These are phyloP conservation scores for Morella rubra DNA, from an alignment of 306 rosid genomes.

Conservation along the genomic window DNA sequence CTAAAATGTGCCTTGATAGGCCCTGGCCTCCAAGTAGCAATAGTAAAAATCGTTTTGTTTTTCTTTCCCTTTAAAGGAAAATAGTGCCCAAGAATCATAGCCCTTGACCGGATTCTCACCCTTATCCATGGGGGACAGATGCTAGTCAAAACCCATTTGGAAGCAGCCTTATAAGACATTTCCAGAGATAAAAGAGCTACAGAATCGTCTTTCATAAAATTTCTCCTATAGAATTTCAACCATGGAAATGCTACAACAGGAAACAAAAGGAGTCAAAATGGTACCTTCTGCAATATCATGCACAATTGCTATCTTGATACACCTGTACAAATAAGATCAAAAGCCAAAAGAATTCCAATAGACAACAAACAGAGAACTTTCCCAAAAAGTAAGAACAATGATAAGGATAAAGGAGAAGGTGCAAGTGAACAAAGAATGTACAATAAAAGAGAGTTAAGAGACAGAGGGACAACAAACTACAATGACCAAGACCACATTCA, in stretches of 20 bases:
- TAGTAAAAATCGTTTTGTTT: background rate
- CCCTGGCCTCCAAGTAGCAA: background rate
- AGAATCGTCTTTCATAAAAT: background rate
- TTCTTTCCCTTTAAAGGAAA: background rate
- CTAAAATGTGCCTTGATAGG: background rate
- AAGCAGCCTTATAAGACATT: background rate
- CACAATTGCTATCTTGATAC: slow-evolving; percentile 86
- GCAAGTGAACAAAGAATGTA: slow-evolving; percentile 12
- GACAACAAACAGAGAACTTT: slow-evolving; percentile 21
- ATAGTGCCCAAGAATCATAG: background rate
- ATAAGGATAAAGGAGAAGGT: slow-evolving; percentile 2
- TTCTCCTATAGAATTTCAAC: slow-evolving; percentile 7
- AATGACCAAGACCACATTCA: background rate
- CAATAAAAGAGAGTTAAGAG: background rate
- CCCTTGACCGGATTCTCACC: background rate
- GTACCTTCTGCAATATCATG: slow-evolving; percentile 98
- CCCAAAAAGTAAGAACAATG: slow-evolving; percentile 12
- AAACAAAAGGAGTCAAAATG: slow-evolving; percentile 19
- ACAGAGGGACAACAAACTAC: background rate
- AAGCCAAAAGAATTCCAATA: slow-evolving; percentile 27
- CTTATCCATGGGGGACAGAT: background rate
- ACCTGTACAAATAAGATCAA: slow-evolving; percentile 47
- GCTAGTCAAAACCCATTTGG: background rate
- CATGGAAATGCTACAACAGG: slow-evolving; percentile 1
- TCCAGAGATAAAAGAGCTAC: background rate